Evolutionary conservation across 306 rosid genomes (phyloP), one percentile per base, ranked within the genome.

Genomic region (Carpinus viminea): DNA sequence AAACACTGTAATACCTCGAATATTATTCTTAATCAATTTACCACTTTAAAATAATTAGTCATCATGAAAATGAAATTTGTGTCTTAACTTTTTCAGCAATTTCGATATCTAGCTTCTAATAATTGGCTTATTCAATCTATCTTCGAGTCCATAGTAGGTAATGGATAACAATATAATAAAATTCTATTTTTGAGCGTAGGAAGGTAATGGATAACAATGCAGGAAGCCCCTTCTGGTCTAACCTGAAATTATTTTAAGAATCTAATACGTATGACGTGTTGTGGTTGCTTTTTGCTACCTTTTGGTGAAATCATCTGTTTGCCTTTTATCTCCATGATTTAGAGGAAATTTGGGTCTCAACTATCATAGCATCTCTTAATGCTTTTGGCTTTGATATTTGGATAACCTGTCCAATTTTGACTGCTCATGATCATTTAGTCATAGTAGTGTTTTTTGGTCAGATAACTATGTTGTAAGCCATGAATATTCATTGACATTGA

Each of bases 241-340:
- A 15, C 65, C 5, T 57, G 65, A 24, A 21, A 20, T 8, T 2
- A 9, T 8, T 20, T 24, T 57, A 34, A 57, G 65, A 57, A 57
- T 57, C 7, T 53, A 53, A 2, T 24, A 1, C 31, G 24, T 24
- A 10, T 21, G 65, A 20, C 34, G n/a, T 17, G 11, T 16, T 21
- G 36, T 57, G 65, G 36, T 57, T 57, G 65, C 65, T 10, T 57
- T 57, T 57, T 57, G 65, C n/a, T 57, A 26, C 65, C 10, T 57
- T 57, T 1, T 38, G 5, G 21, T 17, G 59, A 53, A 53, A 20
- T 62, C 41, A 21, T 62, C 69, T 62, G 13, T 31, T 62, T 62
- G 0, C n/a, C 45, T 9, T 62, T 1, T 24, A 6, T 36, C 48
- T 65, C 26, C 48, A 2, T 16, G 13, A 36, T 34, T 4, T 34